Conservation (phyloP, 257 asterid genomes). For the Scutellaria barbata region DNA sequence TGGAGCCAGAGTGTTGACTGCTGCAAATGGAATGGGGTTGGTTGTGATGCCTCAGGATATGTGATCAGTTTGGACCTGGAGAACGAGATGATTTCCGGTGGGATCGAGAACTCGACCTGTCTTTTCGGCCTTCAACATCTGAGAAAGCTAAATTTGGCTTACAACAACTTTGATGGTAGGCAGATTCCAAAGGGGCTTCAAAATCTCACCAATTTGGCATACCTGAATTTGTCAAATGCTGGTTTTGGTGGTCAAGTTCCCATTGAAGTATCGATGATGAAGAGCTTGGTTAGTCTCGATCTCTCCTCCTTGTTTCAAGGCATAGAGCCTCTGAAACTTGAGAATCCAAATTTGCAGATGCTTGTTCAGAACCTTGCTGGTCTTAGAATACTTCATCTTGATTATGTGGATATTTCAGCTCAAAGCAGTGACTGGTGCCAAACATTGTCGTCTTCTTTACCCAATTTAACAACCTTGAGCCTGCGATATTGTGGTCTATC, state of each 20-base stretch:
- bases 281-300: constrained; percentile 47
- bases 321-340: no score
- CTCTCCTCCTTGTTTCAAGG: constrained; percentile 48
- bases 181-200: constrained; percentile 49
- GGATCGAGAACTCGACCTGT: constrained; percentile 44
- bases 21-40: constrained; percentile 64
- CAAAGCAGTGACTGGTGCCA: constrained; percentile 46
- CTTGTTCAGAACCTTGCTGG: constrained; percentile 47
- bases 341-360: constrained; percentile 47
- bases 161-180: constrained; percentile 39
- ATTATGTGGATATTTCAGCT: constrained; percentile 51
- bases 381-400: constrained; percentile 59
- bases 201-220: constrained; percentile 43
- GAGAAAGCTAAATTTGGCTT: constrained; percentile 51
- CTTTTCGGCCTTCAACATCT: constrained; percentile 52
- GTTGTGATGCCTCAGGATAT: constrained; percentile 58
- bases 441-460: constrained; percentile 46
- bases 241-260: constrained; percentile 60
- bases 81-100: constrained; percentile 39
- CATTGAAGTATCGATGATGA: constrained; percentile 41
- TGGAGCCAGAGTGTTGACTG: constrained; percentile 55
- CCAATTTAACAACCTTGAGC: constrained; percentile 52
- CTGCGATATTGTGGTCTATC: constrained; percentile 44
- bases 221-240: constrained; percentile 60
- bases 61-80: constrained; percentile 53